Evolutionary conservation across 2,329 filamentous ascomycete species (phyloP).

Genomic region (Colletotrichum nymphaeae): DNA sequence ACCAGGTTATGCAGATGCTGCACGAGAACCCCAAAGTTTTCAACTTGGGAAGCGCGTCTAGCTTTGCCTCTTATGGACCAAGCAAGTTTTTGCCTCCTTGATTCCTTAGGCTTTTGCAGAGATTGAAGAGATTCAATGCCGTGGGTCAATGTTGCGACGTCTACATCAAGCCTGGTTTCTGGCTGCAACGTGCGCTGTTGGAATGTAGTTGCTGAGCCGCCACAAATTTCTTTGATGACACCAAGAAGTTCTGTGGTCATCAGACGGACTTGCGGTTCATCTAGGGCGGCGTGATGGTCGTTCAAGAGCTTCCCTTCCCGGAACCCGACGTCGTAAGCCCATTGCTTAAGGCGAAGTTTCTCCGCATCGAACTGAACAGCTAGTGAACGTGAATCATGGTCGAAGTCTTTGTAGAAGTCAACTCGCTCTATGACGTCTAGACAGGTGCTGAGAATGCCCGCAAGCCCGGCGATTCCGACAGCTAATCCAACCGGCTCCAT

Average conservation of each 20-base stretch:
- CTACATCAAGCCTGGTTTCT: not conserved
- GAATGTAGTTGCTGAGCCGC: not conserved
- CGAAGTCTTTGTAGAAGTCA: slow-evolving; percentile 33
- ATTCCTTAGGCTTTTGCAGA: not conserved
- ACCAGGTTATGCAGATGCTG: slow-evolving; percentile 32
- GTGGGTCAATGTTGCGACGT: not conserved
- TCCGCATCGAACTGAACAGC: slow-evolving; percentile 32
- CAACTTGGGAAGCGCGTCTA: slow-evolving; percentile 23
- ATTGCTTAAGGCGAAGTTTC: slow-evolving; percentile 37
- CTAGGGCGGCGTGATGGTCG: slow-evolving; percentile 29
- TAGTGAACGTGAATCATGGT: slow-evolving; percentile 28
- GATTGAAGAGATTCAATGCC: not conserved
- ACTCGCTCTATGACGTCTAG: slow-evolving; percentile 37
- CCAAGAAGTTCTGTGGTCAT: slow-evolving; percentile 12
- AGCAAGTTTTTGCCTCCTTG: slow-evolving; percentile 18
- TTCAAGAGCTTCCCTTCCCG: not conserved
- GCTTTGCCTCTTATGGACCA: slow-evolving; percentile 35
- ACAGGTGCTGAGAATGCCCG: slow-evolving; percentile 38
- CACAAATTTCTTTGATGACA: slow-evolving; percentile 14
- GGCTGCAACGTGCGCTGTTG: not conserved
- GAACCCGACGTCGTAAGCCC: slow-evolving; percentile 39
- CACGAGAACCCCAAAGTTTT: slow-evolving; percentile 19
- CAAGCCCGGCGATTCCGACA: slow-evolving; percentile 36
- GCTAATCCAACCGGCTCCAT: slow-evolving; percentile 38
- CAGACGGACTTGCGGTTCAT: slow-evolving; percentile 2